Evolutionary conservation across 1,284 basidiomycete genomes (phyloP), one percentile per base, ranked within the genome.

Genomic region (Rhodotorula sp.): DNA sequence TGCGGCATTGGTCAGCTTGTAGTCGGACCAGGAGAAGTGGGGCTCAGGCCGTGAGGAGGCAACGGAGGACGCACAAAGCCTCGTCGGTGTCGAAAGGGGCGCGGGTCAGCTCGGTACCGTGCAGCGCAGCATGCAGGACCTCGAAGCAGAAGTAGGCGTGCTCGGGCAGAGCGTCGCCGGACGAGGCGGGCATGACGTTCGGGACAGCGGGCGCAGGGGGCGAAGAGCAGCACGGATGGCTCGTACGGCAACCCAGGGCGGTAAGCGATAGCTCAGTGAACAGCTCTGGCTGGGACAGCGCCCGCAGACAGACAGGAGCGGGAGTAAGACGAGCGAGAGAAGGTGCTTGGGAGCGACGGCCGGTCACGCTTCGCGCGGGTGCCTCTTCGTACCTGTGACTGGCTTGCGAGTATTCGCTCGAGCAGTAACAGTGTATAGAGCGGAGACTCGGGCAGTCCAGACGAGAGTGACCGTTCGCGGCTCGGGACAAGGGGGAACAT

Each of bases 61-160:
- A 14, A 10, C 27, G 19, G 59, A 10, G 19, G 42, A 66, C 79
- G 66, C 57, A 79, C 79, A 70, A 80, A 48, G 77, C 73, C 23
- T 53, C 44, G 4, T 64, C 46, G 23, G 52, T 64, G 48, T 79
- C 74, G 23, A 72, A 76, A 66, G 42, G 80, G 74, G 49, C 71
- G 48, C 72, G 80, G 78, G 54, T 79, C 67, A 21, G 52, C 69
- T 54, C 46, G 1, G 41, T 45, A 9, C 63, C 65, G 45, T 25
- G 77, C 56, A 84, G 79, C 34, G 83, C 78, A 7, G 82, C 79
- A 2, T 80, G 72, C 60, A 86, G 81, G 42, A 83, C 82, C 64
- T 83, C 82, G 72, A 86, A 85, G 79, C 85, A 85, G 78, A 82
- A 85, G 75, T 79, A 80, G 41, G 82, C 83, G 77, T 86, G 85